A percentile compares a stretch with the other conserved stretches of the same genome.
Evolutionary conservation across 2,329 filamentous ascomycete genomes (phyloP).

Genomic region (Periconia macrospinosa): DNA sequence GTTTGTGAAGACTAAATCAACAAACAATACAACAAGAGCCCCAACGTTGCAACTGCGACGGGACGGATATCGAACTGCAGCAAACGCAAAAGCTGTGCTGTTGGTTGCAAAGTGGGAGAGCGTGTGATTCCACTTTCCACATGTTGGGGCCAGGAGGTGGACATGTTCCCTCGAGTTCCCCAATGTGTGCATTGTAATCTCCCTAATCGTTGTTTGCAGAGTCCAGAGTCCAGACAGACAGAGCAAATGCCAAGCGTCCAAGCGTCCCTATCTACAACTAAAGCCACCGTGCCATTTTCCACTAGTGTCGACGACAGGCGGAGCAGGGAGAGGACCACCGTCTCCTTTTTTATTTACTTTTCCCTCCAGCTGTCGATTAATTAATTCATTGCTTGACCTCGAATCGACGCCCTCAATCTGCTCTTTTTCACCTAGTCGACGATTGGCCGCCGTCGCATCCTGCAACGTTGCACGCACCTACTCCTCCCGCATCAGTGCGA

Average conservation of each 20-base stretch:
- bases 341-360: background rate
- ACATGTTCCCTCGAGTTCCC: background rate
- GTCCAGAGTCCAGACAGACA: background rate
- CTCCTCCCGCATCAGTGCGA: conserved; percentile 2
- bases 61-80: too few relatives aligned
- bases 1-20: background rate
- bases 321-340: background rate
- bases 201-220: background rate
- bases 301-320: background rate
- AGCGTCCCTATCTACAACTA: background rate
- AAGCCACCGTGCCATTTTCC: background rate
- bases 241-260: background rate
- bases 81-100: too few relatives aligned
- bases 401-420: background rate
- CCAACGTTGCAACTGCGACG: too few relatives aligned
- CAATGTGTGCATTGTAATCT: background rate
- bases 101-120: too few relatives aligned
- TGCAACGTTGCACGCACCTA: too few relatives aligned
- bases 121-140: too few relatives aligned
- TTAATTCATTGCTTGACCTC: too few relatives aligned
- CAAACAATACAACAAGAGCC: too few relatives aligned
- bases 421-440: background rate
- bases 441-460: background rate
- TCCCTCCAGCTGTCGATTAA: background rate
- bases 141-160: too few relatives aligned